Percentiles rank a stretch among this genome's conserved stretches.
phyloP scores from a whole-genome alignment of 1,139 yeast genomes.

The Yamadazyma kanchanaburiensis region DNA sequence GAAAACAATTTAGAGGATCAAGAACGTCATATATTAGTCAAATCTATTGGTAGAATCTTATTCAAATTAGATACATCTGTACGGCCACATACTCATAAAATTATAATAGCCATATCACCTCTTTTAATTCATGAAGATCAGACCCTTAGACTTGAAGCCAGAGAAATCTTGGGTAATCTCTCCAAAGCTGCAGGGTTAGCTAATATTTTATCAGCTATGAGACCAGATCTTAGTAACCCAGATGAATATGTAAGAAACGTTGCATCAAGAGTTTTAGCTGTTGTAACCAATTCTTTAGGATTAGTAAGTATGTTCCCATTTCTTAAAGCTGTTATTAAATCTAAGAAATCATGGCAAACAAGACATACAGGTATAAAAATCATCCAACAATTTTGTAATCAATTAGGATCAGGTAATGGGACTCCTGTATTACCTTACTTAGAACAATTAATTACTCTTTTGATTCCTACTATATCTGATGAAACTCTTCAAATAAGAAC shows the following conservation, averaged over 20 bases:
- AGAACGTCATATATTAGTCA: slow-evolving; percentile 79
- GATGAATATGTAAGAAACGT: slow-evolving; percentile 82
- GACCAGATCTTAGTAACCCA: slow-evolving; percentile 79
- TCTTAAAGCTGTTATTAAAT: slow-evolving; percentile 73
- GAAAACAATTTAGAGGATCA: slow-evolving; percentile 76
- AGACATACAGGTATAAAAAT: slow-evolving; percentile 83
- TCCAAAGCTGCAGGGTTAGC: slow-evolving; percentile 83
- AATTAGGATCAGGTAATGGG: slow-evolving; percentile 65
- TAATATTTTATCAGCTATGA: slow-evolving; percentile 68
- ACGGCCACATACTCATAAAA: slow-evolving; percentile 71
- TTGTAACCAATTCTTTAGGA: slow-evolving; percentile 81
- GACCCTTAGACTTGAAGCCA: slow-evolving; percentile 70
- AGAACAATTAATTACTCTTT: slow-evolving; percentile 58
- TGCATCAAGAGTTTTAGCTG: slow-evolving; percentile 79
- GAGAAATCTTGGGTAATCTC: slow-evolving; percentile 72
- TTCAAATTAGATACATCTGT: slow-evolving; percentile 62
- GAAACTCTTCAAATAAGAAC: slow-evolving; percentile 66
- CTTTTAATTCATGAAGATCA: slow-evolving; percentile 76
- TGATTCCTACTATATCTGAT: slow-evolving; percentile 63
- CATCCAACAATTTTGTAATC: slow-evolving; percentile 69
- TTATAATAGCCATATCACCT: slow-evolving; percentile 75
- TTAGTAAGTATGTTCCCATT: slow-evolving; percentile 72
- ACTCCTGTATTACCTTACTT: slow-evolving; percentile 65
- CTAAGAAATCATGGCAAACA: slow-evolving; percentile 81
- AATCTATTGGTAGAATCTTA: slow-evolving; percentile 67